Percentiles rank a stretch among this genome's conserved stretches.
Evolutionary conservation across 805 yeast genomes (phyloP).

Genomic region (Candida maris): DNA sequence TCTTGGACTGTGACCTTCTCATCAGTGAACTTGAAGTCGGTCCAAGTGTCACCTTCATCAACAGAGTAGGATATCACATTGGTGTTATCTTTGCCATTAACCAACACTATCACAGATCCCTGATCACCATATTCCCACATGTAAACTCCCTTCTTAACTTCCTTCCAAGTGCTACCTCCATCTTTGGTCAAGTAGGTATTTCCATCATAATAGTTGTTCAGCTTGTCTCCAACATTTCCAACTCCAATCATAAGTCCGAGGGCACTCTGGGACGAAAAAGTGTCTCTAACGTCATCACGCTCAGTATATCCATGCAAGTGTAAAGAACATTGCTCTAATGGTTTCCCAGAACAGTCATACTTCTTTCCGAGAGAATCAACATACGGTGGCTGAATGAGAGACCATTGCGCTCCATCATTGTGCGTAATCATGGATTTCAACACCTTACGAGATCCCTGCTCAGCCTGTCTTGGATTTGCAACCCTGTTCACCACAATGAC

Average conservation of each 20-base stretch:
- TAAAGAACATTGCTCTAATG: slow-evolving; percentile 65
- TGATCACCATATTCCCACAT: slow-evolving; percentile 96
- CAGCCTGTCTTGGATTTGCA: slow-evolving; percentile 44
- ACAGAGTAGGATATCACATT: slow-evolving; percentile 58
- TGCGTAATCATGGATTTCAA: slow-evolving; percentile 71
- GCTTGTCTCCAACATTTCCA: slow-evolving; percentile 77
- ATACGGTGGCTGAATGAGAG: slow-evolving; percentile 61
- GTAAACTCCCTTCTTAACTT: slow-evolving; percentile 63
- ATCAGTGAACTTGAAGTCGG: slow-evolving; percentile 57
- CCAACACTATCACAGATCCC: slow-evolving; percentile 77
- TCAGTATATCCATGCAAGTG: slow-evolving; percentile 88
- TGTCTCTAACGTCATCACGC: slow-evolving; percentile 72
- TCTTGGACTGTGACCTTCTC: slow-evolving; percentile 59
- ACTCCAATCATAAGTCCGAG: slow-evolving; percentile 79
- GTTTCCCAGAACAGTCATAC: slow-evolving; percentile 45
- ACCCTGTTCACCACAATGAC: slow-evolving; percentile 72
- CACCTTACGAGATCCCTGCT: slow-evolving; percentile 45
- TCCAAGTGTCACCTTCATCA: slow-evolving; percentile 79
- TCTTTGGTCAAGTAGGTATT: slow-evolving; percentile 62
- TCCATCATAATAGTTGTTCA: slow-evolving; percentile 48
- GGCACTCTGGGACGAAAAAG: slow-evolving; percentile 81
- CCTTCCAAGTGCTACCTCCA: slow-evolving; percentile 85
- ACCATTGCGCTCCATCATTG: slow-evolving; percentile 89
- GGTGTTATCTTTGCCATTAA: slow-evolving; percentile 57
- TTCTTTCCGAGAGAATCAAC: slow-evolving; percentile 56